Evolutionary conservation across 495 filamentous ascomycete species (phyloP).

Genomic region (Penicillium manginii): DNA sequence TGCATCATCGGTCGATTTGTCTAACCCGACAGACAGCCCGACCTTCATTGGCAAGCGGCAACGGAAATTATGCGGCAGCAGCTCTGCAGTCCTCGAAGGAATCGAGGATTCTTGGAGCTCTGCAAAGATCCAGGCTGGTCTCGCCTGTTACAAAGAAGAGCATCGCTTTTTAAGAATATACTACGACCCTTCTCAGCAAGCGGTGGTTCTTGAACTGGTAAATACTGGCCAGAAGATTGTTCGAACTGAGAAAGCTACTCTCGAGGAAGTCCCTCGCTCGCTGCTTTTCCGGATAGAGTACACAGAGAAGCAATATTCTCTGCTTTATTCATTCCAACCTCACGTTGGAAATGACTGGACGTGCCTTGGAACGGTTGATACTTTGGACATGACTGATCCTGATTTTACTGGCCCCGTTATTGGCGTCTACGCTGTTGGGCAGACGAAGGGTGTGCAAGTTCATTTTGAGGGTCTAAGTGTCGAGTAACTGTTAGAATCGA

Average conservation of each 20-base stretch:
- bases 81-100: conserved; percentile 1
- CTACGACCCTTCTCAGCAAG: background rate
- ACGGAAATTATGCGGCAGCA: conserved; percentile 8
- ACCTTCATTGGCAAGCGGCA: conserved; percentile 24
- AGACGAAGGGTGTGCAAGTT: conserved; percentile 4
- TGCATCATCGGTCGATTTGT: conserved; percentile 10
- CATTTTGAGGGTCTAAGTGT: conserved; percentile 8
- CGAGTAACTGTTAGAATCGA: conserved; percentile 9
- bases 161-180: conserved; percentile 19
- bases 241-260: conserved; percentile 7
- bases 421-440: conserved; percentile 21
- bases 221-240: conserved; percentile 10
- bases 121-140: conserved; percentile 13
- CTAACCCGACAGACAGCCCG: conserved; percentile 6
- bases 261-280: background rate
- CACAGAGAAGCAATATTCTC: background rate
- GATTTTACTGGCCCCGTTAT: conserved; percentile 28
- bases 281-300: conserved; percentile 12
- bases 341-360: background rate
- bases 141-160: conserved; percentile 25
- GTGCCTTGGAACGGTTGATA: conserved; percentile 16
- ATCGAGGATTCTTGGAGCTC: conserved; percentile 3
- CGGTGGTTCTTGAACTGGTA: conserved; percentile 8
- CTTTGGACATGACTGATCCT: conserved; percentile 16
- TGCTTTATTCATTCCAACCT: conserved; percentile 6